These are phyloP conservation scores for Plasmodium sp. DNA, from an alignment of 169 alveolate genomes.

Conservation along the genomic window DNA sequence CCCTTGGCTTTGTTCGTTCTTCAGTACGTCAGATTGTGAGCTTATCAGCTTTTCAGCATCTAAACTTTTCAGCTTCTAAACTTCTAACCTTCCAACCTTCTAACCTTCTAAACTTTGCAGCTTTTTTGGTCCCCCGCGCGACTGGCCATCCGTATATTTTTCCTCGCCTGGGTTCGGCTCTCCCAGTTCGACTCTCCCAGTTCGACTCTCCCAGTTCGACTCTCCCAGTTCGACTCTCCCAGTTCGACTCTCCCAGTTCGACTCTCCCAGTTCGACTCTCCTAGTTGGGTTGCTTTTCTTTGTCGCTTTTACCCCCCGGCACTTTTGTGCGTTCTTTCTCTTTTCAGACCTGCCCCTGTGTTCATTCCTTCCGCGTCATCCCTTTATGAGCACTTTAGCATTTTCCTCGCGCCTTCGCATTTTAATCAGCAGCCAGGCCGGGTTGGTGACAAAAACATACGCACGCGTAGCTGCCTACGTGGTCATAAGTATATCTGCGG, in stretches of 20 bases:
- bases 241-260: background rate
- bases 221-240: background rate
- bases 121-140: background rate
- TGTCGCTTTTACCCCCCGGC: background rate
- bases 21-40: background rate
- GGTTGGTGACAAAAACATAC: background rate
- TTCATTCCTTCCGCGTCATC: background rate
- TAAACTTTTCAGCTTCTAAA: no score
- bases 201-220: background rate
- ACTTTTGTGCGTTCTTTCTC: background rate
- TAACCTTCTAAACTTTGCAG: background rate
- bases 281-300: background rate
- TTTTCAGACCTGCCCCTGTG: background rate
- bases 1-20: background rate
- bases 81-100: no score
- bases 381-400: background rate
- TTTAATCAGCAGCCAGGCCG: background rate
- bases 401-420: background rate
- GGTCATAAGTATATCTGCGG: background rate
- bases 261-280: background rate
- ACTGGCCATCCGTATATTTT: background rate
- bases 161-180: background rate
- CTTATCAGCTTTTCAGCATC: no score
- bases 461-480: background rate
- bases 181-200: background rate